Conservation (phyloP, 768 basidiomycete genomes). For the Coprinellus micaceus region DNA sequence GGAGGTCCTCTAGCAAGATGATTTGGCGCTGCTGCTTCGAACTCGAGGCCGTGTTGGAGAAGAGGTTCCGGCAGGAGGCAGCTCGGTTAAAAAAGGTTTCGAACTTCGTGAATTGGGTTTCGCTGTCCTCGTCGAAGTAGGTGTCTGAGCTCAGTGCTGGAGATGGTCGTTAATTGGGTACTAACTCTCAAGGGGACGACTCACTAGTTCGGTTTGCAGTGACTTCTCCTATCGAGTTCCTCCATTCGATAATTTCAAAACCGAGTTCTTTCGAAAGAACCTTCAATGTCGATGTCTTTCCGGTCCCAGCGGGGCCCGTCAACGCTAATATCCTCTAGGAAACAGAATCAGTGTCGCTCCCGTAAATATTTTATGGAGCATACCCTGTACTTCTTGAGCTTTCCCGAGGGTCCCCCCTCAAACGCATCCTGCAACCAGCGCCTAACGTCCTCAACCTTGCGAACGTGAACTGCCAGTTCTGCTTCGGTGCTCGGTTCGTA, state of each 20-base stretch:
- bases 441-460: conserved; percentile 75
- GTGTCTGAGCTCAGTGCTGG: background rate
- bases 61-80: conserved; percentile 54
- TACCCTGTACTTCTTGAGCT: conserved; percentile 72
- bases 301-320: conserved; percentile 86
- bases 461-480: conserved; percentile 75
- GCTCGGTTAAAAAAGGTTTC: conserved; percentile 72
- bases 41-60: conserved; percentile 22
- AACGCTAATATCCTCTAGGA: conserved; percentile 75
- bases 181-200: background rate
- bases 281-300: conserved; percentile 83
- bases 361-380: conserved; percentile 19
- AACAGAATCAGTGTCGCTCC: background rate
- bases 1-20: conserved; percentile 85
- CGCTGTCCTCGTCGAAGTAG: conserved; percentile 29
- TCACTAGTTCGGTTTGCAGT: conserved; percentile 20
- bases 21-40: conserved; percentile 43
- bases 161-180: background rate
- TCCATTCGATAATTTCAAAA: conserved; percentile 85
- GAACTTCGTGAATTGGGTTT: conserved; percentile 63
- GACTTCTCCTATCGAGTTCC: conserved; percentile 59
- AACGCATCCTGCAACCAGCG: conserved; percentile 74
- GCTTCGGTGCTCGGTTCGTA: conserved; percentile 62
- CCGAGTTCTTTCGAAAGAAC: conserved; percentile 71
- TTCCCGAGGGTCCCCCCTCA: conserved; percentile 59